phyloP scores from a whole-genome alignment of 305 asterid genomes.

The Solanum aculeatissimum region DNA sequence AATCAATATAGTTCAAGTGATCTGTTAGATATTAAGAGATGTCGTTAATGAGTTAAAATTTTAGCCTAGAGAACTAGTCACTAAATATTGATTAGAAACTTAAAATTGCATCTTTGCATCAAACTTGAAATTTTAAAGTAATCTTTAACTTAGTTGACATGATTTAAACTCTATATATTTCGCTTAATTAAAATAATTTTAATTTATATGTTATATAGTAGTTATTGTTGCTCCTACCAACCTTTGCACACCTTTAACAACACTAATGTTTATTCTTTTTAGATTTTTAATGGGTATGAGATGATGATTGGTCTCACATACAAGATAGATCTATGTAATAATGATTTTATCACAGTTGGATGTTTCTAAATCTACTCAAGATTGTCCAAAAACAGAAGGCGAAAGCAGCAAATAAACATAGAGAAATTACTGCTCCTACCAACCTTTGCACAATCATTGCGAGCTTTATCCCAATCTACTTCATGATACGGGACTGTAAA shows the following conservation, averaged over 20 bases:
- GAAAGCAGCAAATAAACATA: background rate
- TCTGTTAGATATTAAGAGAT: background rate
- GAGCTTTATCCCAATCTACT: conserved; percentile 76
- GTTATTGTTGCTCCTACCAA: background rate
- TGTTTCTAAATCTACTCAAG: background rate
- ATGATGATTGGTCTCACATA: background rate
- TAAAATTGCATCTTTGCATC: background rate
- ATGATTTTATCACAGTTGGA: background rate
- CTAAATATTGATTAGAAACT: background rate
- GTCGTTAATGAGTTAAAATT: background rate
- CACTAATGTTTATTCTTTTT: background rate
- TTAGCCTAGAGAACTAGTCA: background rate
- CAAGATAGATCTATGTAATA: background rate
- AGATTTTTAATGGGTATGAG: background rate
- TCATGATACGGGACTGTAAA: conserved; percentile 72
- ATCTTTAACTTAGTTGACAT: background rate
- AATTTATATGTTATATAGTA: background rate
- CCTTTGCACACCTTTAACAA: background rate
- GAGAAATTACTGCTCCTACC: conserved; percentile 8
- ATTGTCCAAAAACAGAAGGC: background rate
- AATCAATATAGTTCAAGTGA: background rate
- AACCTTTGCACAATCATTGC: conserved; percentile 95
- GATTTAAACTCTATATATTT: background rate
- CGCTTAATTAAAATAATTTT: background rate
- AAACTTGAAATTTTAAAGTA: background rate